phyloP scores from a whole-genome alignment of 306 rosid species.

The Crataegus laevigata region DNA sequence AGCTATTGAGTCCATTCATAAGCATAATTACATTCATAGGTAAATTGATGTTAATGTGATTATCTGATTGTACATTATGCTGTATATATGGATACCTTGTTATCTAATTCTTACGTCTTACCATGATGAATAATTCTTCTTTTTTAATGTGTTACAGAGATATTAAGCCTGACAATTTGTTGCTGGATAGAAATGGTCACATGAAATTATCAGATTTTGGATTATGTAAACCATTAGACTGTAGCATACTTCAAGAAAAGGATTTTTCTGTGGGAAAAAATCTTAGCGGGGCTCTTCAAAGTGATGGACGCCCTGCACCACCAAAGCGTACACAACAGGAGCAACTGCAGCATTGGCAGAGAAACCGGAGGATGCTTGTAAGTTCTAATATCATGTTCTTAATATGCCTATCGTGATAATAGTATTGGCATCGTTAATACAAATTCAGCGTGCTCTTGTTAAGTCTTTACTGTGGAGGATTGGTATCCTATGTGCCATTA shows the following conservation, averaged over 20 bases:
- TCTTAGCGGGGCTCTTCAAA: constrained; percentile 88
- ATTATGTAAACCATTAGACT: constrained; percentile 92
- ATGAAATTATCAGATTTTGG: constrained; percentile 98
- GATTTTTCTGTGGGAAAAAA: constrained; percentile 75
- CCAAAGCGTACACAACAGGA: constrained; percentile 97
- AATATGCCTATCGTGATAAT: constrained; percentile 5
- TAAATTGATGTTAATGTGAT: constrained; percentile 18
- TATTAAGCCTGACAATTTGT: constrained; percentile 98
- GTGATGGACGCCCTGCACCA: constrained; percentile 80
- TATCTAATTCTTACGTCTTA: constrained; percentile 8
- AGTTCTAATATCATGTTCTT: constrained; percentile 28
- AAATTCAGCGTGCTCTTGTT: constrained; percentile 3
- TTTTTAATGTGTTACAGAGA: constrained; percentile 55
- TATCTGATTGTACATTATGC: not conserved
- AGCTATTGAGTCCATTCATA: constrained; percentile 93
- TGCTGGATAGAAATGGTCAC: constrained; percentile 86
- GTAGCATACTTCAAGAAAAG: constrained; percentile 90
- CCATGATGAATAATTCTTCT: constrained; percentile 6
- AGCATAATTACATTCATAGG: constrained; percentile 97
- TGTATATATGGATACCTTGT: not conserved
- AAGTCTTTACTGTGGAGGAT: not conserved
- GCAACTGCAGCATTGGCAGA: constrained; percentile 98
- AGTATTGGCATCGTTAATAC: constrained; percentile 10
- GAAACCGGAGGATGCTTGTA: constrained; percentile 97
- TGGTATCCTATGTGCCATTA: not conserved